Percentiles rank a stretch among this genome's conserved stretches.
These are phyloP conservation scores for Rhodotorula graminis DNA, from an alignment of 768 basidiomycete species.

Conservation along the genomic window DNA sequence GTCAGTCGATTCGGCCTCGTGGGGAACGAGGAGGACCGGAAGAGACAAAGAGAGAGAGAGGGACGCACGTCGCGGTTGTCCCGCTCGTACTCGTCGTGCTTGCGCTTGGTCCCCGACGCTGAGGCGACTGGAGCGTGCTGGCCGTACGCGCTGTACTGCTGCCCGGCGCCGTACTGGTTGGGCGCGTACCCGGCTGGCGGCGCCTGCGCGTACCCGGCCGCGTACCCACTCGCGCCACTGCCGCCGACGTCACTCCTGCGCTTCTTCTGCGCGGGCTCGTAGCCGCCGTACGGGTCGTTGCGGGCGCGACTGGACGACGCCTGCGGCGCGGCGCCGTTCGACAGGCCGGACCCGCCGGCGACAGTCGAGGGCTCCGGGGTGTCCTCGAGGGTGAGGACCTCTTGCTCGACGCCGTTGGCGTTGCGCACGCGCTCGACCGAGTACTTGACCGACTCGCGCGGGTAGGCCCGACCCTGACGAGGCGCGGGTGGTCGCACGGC, in stretches of 20 bases:
- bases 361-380: constrained; percentile 26
- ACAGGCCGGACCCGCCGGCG: not conserved
- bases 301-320: constrained; percentile 2
- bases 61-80: constrained; percentile 3
- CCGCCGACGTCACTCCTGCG: constrained; percentile 24
- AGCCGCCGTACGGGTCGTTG: constrained; percentile 4
- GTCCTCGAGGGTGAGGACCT: constrained; percentile 39
- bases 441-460: constrained; percentile 12
- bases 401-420: constrained; percentile 21
- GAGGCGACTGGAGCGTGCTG: not conserved
- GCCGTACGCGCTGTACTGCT: not conserved
- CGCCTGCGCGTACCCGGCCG: not conserved
- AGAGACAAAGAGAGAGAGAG: not conserved
- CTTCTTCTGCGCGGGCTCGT: constrained; percentile 27
- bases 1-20: too few relatives aligned
- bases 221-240: not conserved
- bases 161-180: not conserved
- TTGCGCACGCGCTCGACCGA: constrained; percentile 17
- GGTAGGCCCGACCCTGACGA: too few relatives aligned
- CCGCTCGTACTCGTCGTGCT: constrained; percentile 16
- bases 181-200: not conserved
- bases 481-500: not conserved
- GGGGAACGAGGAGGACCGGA: not conserved
- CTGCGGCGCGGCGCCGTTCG: not conserved
- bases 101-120: constrained; percentile 19